Base-by-base conservation (phyloP, 495 filamentous ascomycete genomes). In the Platismatia glauca region DNA sequence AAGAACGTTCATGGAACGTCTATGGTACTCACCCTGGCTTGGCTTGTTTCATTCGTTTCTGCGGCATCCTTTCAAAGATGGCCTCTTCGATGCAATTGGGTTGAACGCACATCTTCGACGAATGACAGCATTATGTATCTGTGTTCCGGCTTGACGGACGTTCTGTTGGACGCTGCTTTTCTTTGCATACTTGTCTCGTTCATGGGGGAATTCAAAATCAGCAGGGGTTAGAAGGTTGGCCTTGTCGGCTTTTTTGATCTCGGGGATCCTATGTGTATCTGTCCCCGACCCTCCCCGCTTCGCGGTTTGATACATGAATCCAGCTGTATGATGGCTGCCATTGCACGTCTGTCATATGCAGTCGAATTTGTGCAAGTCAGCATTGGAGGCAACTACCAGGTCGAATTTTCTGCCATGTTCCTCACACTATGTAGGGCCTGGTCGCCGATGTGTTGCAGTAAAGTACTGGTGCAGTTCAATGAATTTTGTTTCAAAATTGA, bases 11-110 rank as follows among this genome's bases (percentile, higher is more conserved):
- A 18, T 60, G 22, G 50, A 31, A 37, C 60, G 22, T 43, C 60
- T 38, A 18, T 60, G 22, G 44, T n/a, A 0, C 33, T 67, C 39
- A 59, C 52, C 9, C 18, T 48, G 27, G 60, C 44, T 57, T 67
- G 65, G 65, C 48, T 64, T 33, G 46, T 63, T 20, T 43, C 65
- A 8, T 67, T 67, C 35, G 33, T 64, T 27, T 64, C 64, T 44
- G 65, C 65, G 0, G 64, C 65, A 9, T 61, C 64, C 29, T 60
- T 67, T 27, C 65, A 64, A 53, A 31, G 16, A n/a, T 59, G 48
- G 56, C 61, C 65, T 39, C 63, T 67, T 8, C 29, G 33, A 16
- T 67, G 65, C 61, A 67, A 67, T 18, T 67, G 65, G 65, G 50
- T 60, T 3, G n/a, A 33, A 20, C 64, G 65, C 29, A 41, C 15